Evolutionary conservation across 768 basidiomycete species (phyloP), one percentile per base, ranked within the genome.

Genomic region (Leucocoprinus leucothites): DNA sequence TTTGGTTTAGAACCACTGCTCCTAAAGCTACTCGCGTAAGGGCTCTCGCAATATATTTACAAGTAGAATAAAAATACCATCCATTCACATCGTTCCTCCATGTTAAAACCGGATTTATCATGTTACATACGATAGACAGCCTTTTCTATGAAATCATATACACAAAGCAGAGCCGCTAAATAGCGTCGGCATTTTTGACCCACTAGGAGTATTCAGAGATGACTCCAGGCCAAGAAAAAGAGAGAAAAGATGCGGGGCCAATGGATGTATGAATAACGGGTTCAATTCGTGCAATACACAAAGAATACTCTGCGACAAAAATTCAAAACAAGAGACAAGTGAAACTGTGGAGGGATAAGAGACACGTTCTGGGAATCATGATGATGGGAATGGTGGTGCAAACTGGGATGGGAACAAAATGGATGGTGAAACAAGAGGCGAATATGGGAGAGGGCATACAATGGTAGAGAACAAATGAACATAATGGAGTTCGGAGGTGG

Each of bases 121-220:
- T 40, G 41, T 22, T 56, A 56, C 54, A 43, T 56, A 56, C 42
- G n/a, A 49, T 36, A 53, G 18, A 31, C 34, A 25, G 11, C 11
- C 31, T 25, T 53, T 25, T 48, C 13, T 48, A 48, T 18, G 22
- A 46, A 26, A 25, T 21, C 35, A 52, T 22, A 26, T 46, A 54
- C 53, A 41, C 44, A 36, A 31, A 31, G 5, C n/a, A n/a, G n/a
- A n/a, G n/a, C n/a, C n/a, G n/a, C n/a, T n/a, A n/a, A n/a, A n/a
- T n/a, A n/a, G n/a, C 31, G 31, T 5, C 31, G 31, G 31, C 31
- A 31, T 31, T 31, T 31, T n/a, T n/a, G n/a, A n/a, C n/a, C n/a
- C n/a, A n/a, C n/a, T n/a, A n/a, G n/a, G n/a, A n/a, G 26, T 25
- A 34, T 44, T 18, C 21, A 24, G 18, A 19, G 7, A 21, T 22